Evolutionary conservation across 164 flowering plant species (phyloP), one percentile per base, ranked within the genome.

Genomic region (Houttuynia cordata): DNA sequence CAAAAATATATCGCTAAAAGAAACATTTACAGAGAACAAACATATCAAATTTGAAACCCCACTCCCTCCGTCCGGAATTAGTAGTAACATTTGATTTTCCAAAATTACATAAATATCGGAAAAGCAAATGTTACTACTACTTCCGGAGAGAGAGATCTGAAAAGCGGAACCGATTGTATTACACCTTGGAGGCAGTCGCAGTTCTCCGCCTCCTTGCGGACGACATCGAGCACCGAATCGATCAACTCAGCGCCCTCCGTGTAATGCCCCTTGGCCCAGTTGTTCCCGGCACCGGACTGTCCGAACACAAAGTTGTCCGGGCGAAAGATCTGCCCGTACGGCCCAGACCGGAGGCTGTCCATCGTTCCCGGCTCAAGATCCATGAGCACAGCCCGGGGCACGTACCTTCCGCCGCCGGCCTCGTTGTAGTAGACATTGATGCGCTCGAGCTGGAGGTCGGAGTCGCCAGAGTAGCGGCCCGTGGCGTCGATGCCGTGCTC

Each of bases 321-420:
- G 40, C 81, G 23, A 64, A 78, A 78, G 20, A 78, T 78, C 68
- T 78, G 78, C 9, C 82, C 80, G 40, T 76, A 76, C 15, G 78
- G 78, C 0, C 82, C 76, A 57, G 78, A 70, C 62, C 80, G 67
- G 21, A 79, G 63, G 53, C 76, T 70, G 60, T 79, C 82, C 82
- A 79, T 79, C 7, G 82, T 79, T 0, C 80, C 82, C 0, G 80
- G 82, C 64, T 79, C 82, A 20, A 79, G 71, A 64, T 79, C 82
- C 82, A 79, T 79, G 45, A 79, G 71, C 13, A 79, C 76, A 10
- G 82, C 80, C 21, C 82, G 63, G 12, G 82, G 80, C 30, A 79
- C 82, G 57, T 72, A 79, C 14, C 79, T 47, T 0, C 82, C 82
- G 51, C 79, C 74, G 53, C 82, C 76, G 10, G 82, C 82, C 51